phyloP scores from a whole-genome alignment of 116 monocot species.

The Trichopus zeylanicus region DNA sequence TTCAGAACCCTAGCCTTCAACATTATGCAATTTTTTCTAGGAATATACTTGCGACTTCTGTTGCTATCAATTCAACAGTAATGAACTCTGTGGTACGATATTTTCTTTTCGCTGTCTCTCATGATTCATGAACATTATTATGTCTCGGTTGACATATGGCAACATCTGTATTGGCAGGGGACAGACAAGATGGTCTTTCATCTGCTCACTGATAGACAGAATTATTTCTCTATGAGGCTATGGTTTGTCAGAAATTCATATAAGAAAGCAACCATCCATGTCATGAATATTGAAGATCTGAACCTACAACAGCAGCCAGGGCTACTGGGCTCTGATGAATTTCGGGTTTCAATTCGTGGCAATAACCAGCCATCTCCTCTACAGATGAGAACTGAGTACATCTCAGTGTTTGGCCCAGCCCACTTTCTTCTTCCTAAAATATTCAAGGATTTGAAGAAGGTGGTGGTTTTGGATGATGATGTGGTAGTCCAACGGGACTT shows the following conservation, averaged over 20 bases:
- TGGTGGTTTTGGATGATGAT: constrained; percentile 92
- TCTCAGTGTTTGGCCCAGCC: constrained; percentile 72
- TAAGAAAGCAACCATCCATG: constrained; percentile 39
- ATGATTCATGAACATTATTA: not conserved
- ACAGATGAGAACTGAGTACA: constrained; percentile 64
- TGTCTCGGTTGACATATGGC: not conserved
- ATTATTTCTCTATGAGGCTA: constrained; percentile 77
- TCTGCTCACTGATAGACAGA: constrained; percentile 62
- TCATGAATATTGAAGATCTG: constrained; percentile 63
- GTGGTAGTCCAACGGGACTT: constrained; percentile 86
- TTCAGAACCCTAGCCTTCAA: constrained; percentile 32
- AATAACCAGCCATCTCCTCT: constrained; percentile 24
- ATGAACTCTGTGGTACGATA: constrained; percentile 60
- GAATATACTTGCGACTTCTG: constrained; percentile 74
- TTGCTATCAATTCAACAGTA: constrained; percentile 86
- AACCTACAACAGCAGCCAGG: constrained; percentile 10
- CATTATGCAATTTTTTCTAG: constrained; percentile 79
- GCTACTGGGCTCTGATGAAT: constrained; percentile 59
- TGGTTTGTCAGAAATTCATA: constrained; percentile 72
- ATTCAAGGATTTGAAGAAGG: constrained; percentile 78
- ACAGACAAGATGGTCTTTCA: constrained; percentile 64
- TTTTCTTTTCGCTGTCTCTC: not conserved
- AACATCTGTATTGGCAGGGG: constrained; percentile 33
- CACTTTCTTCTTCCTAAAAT: constrained; percentile 90
- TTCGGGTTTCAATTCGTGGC: constrained; percentile 47